phyloP scores from a whole-genome alignment of 2,329 filamentous ascomycete species.

The Hypoxylon sp. region DNA sequence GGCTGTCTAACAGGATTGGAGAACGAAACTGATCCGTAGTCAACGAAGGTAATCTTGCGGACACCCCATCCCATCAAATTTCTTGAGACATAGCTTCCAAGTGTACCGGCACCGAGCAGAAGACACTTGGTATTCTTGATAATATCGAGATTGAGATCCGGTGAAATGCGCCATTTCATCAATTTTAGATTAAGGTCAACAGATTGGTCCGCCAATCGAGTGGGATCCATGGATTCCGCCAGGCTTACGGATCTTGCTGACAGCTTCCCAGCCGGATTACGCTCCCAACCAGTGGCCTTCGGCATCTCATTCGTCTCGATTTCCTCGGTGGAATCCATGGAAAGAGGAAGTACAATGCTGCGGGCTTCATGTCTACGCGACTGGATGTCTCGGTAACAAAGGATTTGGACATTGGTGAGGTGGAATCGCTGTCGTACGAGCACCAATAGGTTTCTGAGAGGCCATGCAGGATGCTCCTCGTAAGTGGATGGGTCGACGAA shows the following conservation, averaged over 20 bases:
- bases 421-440: slow-evolving; percentile 84
- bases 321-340: slow-evolving; percentile 60
- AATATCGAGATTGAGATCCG: slow-evolving; percentile 83
- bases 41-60: slow-evolving; percentile 92
- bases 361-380: slow-evolving; percentile 78
- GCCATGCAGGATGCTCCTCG: slow-evolving; percentile 87
- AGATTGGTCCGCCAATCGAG: slow-evolving; percentile 86
- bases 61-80: slow-evolving; percentile 97
- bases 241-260: slow-evolving; percentile 81
- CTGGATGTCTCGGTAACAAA: slow-evolving; percentile 90
- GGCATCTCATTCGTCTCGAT: slow-evolving; percentile 68
- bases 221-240: slow-evolving; percentile 92
- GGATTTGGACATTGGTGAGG: slow-evolving; percentile 78
- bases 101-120: slow-evolving; percentile 87
- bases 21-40: slow-evolving; percentile 92
- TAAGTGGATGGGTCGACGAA: slow-evolving; percentile 97
- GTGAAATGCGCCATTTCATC: slow-evolving; percentile 98
- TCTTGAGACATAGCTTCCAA: slow-evolving; percentile 92
- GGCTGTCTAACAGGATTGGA: slow-evolving; percentile 97
- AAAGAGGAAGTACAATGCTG: slow-evolving; percentile 78
- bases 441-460: slow-evolving; percentile 86
- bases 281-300: slow-evolving; percentile 95
- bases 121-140: slow-evolving; percentile 93
- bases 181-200: slow-evolving; percentile 96
- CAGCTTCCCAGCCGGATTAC: slow-evolving; percentile 80